Percentiles rank a stretch among this genome's conserved stretches.
Conservation (phyloP, 768 basidiomycete species). For the Boletus rubroflammeus region DNA sequence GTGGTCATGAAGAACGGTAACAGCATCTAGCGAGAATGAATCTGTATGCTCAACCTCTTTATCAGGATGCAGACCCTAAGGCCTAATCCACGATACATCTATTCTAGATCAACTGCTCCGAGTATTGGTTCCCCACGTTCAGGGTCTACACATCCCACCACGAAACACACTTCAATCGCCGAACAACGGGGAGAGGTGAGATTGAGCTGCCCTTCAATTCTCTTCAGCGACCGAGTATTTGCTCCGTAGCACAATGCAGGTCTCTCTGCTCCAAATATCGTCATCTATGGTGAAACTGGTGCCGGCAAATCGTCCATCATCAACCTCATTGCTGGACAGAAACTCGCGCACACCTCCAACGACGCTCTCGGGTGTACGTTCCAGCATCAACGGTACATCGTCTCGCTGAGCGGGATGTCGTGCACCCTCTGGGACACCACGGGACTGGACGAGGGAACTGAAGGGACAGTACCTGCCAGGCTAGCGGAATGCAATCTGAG, state of each 20-base stretch:
- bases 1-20: neutral
- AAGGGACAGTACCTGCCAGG: neutral
- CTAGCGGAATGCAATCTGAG: neutral
- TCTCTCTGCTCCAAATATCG: neutral
- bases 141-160: neutral
- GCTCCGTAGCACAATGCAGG: neutral
- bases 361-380: slow-evolving; percentile 3
- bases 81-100: neutral
- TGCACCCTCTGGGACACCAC: neutral
- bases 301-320: slow-evolving; percentile 10
- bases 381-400: neutral
- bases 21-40: neutral
- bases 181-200: neutral
- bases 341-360: neutral
- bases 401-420: neutral
- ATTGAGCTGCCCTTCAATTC: neutral
- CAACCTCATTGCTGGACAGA: slow-evolving; percentile 6
- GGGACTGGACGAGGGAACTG: neutral
- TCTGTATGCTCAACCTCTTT: neutral
- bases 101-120: neutral
- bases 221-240: neutral
- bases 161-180: neutral
- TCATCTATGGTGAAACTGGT: slow-evolving; percentile 2
- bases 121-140: no score
- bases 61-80: neutral